These are phyloP conservation scores for Cyberlindnera veronae DNA, from an alignment of 805 yeast species.

Conservation along the genomic window DNA sequence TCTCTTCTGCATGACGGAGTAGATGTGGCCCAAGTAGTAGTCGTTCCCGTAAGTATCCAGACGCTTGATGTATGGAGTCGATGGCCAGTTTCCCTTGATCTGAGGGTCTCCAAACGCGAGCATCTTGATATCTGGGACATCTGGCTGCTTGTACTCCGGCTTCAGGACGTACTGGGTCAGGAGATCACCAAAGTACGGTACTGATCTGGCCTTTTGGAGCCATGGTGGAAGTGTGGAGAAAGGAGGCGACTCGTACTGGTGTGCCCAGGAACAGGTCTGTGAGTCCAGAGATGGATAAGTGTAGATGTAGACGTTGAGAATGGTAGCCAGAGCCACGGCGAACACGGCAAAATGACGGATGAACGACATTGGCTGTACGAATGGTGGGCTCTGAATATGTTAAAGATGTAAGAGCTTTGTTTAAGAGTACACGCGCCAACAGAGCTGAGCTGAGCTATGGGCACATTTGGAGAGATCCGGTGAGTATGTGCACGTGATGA, in stretches of 20 bases:
- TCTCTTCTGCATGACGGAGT: slow-evolving; percentile 56
- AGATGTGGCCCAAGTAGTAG: slow-evolving; percentile 81
- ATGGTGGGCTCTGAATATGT: no score
- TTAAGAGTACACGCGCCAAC: no score
- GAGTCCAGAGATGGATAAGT: slow-evolving; percentile 68
- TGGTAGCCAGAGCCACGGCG: slow-evolving; percentile 34
- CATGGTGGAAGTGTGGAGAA: slow-evolving; percentile 8
- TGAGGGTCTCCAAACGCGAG: slow-evolving; percentile 96
- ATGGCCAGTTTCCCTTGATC: slow-evolving; percentile 81
- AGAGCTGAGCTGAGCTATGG: no score
- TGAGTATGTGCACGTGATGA: no score
- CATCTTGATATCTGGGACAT: slow-evolving; percentile 49
- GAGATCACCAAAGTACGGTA: slow-evolving; percentile 25
- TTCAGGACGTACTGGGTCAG: slow-evolving; percentile 29
- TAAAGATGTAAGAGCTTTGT: no score
- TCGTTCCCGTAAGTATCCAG: slow-evolving; percentile 91
- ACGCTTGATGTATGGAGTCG: slow-evolving; percentile 65
- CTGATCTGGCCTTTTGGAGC: slow-evolving; percentile 9
- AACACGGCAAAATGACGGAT: slow-evolving; percentile 25
- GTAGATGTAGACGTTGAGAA: slow-evolving; percentile 62
- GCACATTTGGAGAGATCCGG: no score
- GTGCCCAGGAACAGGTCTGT: slow-evolving; percentile 58
- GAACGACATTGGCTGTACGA: slow-evolving; percentile 21
- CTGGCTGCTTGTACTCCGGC: slow-evolving; percentile 12
- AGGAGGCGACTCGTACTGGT: slow-evolving; percentile 18